Evolutionary conservation across 768 basidiomycete genomes (phyloP).

Genomic region (Saitozyma sp.): DNA sequence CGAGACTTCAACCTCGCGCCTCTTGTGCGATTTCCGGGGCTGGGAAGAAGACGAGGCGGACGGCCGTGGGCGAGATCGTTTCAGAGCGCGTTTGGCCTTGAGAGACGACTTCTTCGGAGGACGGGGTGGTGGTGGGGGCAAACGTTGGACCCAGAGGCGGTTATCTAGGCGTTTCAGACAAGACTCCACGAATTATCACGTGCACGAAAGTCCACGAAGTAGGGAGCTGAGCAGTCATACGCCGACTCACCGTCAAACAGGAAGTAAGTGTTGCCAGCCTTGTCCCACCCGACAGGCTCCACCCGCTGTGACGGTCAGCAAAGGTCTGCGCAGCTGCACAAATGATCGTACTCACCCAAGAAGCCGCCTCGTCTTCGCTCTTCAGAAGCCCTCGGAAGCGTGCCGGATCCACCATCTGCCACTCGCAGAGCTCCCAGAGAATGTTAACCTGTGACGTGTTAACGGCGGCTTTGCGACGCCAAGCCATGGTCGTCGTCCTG

Average conservation of each 20-base stretch:
- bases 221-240: too few relatives aligned
- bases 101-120: constrained; percentile 42
- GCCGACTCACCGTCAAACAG: constrained; percentile 50
- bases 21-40: constrained; percentile 25
- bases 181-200: background rate
- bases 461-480: background rate
- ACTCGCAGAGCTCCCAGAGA: constrained; percentile 52
- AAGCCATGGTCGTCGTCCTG: background rate
- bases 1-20: constrained; percentile 13
- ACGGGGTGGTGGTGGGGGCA: constrained; percentile 32
- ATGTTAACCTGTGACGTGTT: constrained; percentile 38
- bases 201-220: too few relatives aligned
- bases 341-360: constrained; percentile 35
- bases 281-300: constrained; percentile 53
- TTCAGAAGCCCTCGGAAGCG: constrained; percentile 49
- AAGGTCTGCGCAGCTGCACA: background rate
- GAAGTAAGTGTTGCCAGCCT: constrained; percentile 50
- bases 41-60: background rate
- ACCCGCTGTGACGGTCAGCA: constrained; percentile 39
- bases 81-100: constrained; percentile 38
- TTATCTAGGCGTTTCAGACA: constrained; percentile 36
- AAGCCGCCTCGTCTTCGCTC: constrained; percentile 44
- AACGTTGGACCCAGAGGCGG: constrained; percentile 50
- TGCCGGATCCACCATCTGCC: constrained; percentile 50
- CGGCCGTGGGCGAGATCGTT: constrained; percentile 17